Evolutionary conservation across 2,329 filamentous ascomycete genomes (phyloP), one percentile per base, ranked within the genome.

Genomic region (Dactylellina parvicollis): DNA sequence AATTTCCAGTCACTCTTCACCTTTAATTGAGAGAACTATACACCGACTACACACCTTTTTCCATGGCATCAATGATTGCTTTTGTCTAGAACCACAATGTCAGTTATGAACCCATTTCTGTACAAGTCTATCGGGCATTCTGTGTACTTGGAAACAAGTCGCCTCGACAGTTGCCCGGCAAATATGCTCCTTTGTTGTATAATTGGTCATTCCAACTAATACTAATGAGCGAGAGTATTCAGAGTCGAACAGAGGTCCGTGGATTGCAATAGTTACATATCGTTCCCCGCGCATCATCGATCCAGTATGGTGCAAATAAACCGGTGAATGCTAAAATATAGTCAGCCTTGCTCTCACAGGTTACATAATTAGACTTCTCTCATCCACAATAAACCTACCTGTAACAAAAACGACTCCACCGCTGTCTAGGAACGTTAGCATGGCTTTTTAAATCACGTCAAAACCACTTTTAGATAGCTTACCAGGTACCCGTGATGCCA

Each of bases 251-350:
- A 12, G 14, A 42, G 14, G 22, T 61, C 9, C 12, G 14, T 7
- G 12, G n/a, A 36, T 14, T 30, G 4, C 14, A 7, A 34, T 4
- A 10, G 28, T 42, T 83, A 88, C 86, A 93, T 64, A 95, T 87
- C 3, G 92, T 96, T 70, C 92, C 92, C 80, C 92, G 90, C 18
- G 92, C 92, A 81, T 96, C 91, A 79, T 96, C 92, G 74, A 96
- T 94, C 92, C 92, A 96, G 81, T 96, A 96, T 0, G 92, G 92
- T 0, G 92, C 92, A 79, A 96, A 96, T 1, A 96, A 85, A 60
- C 92, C 92, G 80, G 90, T 92, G 80, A 96, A 96, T 0, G 92
- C 92, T 73, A 50, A 5, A 18, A 10, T 9, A 8, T 40, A 2
- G 26, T 65, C 14, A 72, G 54, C 20, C 16, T 5, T 3, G 16